phyloP scores from a whole-genome alignment of 2,329 filamentous ascomycete genomes.

The Sphaerulina populicola region DNA sequence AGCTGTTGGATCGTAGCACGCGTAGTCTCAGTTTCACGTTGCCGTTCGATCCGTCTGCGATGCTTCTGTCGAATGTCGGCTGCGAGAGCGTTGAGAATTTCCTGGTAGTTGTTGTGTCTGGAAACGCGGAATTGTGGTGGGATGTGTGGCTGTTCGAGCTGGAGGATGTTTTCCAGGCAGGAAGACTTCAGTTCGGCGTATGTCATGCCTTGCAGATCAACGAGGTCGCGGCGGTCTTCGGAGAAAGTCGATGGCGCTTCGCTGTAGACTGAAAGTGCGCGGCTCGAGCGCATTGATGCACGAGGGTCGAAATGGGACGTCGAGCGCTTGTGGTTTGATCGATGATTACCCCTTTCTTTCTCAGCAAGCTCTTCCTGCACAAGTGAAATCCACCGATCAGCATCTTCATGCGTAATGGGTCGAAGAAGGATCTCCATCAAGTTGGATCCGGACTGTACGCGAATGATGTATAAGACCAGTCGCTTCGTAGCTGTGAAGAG shows the following conservation, averaged over 20 bases:
- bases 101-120: constrained; percentile 83
- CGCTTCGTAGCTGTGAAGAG: constrained; percentile 98
- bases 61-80: constrained; percentile 97
- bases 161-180: constrained; percentile 87
- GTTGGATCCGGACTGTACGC: constrained; percentile 82
- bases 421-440: constrained; percentile 94
- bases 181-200: constrained; percentile 90
- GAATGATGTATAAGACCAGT: constrained; percentile 94
- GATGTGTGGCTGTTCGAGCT: constrained; percentile 60
- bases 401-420: constrained; percentile 77
- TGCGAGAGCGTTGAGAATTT: constrained; percentile 94
- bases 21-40: constrained; percentile 81
- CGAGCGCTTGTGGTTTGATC: constrained; percentile 18
- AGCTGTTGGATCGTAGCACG: constrained; percentile 65
- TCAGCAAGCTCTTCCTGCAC: constrained; percentile 68
- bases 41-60: constrained; percentile 78
- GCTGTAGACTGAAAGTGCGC: constrained; percentile 35
- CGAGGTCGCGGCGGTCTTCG: constrained; percentile 44
- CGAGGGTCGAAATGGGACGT: constrained; percentile 29
- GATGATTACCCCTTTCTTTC: constrained; percentile 35
- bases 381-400: constrained; percentile 74
- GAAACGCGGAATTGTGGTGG: constrained; percentile 62
- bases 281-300: constrained; percentile 26
- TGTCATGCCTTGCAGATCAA: constrained; percentile 80
- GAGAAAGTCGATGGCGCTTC: constrained; percentile 34